Evolutionary conservation across 768 basidiomycete species (phyloP).

Genomic region (Lentinula raphanica): DNA sequence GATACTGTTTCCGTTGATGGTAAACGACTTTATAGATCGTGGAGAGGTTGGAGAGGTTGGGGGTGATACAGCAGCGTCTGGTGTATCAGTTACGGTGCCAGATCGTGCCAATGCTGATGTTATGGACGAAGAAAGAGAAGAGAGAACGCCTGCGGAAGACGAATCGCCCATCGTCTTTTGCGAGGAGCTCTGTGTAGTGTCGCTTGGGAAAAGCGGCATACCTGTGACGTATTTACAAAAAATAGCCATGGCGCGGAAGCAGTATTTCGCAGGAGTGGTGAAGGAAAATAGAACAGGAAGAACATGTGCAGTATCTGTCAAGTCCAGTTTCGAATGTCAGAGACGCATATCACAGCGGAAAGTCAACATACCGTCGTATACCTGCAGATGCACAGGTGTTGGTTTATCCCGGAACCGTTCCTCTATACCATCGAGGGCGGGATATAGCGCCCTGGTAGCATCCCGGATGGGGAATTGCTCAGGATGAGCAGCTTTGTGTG

Average conservation of each 20-base stretch:
- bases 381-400: constrained; percentile 86
- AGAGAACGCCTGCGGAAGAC: background rate
- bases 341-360: background rate
- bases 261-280: constrained; percentile 74
- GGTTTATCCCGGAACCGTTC: constrained; percentile 33
- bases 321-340: background rate
- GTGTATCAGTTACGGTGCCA: background rate
- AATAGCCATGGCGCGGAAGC: constrained; percentile 69
- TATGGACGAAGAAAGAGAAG: background rate
- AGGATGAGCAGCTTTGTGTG: constrained; percentile 90
- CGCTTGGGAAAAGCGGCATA: constrained; percentile 20
- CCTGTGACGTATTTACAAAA: constrained; percentile 67
- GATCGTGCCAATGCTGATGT: background rate
- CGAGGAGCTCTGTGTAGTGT: constrained; percentile 4
- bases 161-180: constrained; percentile 12
- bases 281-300: constrained; percentile 72
- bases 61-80: constrained; percentile 10
- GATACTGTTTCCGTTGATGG: background rate
- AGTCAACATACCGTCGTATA: constrained; percentile 73
- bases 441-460: constrained; percentile 46
- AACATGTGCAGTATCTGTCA: constrained; percentile 63
- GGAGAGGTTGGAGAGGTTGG: background rate
- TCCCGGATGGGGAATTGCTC: constrained; percentile 52
- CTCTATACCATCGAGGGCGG: constrained; percentile 51
- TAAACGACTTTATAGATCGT: background rate